These are phyloP conservation scores for Diaporthe sp. DNA, from an alignment of 2,329 filamentous ascomycete genomes.

Conservation along the genomic window DNA sequence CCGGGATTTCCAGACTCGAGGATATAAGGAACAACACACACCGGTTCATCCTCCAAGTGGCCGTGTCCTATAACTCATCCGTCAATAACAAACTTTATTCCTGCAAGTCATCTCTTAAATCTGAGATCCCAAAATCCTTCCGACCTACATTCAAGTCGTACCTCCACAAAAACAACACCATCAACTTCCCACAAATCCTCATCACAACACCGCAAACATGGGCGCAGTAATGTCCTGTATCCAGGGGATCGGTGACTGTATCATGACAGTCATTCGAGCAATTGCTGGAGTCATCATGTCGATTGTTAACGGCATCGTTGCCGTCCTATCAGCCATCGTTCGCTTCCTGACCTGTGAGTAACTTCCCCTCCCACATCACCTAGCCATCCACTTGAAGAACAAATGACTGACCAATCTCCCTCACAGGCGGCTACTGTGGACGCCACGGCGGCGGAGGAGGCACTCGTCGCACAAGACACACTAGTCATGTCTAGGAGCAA, in stretches of 20 bases:
- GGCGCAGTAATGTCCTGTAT: conserved; percentile 40
- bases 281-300: conserved; percentile 75
- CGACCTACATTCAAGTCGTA: neutral
- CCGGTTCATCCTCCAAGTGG: neutral
- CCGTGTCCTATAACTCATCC: conserved; percentile 3
- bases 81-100: conserved; percentile 14
- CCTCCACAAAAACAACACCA: neutral
- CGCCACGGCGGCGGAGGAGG: neutral
- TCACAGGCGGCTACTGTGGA: conserved; percentile 33
- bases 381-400: neutral
- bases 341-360: conserved; percentile 69
- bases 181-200: neutral
- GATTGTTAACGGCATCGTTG: conserved; percentile 77
- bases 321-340: conserved; percentile 76
- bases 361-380: neutral
- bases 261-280: conserved; percentile 68
- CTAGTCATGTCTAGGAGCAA: conserved; percentile 33
- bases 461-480: conserved; percentile 25
- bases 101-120: neutral
- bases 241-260: conserved; percentile 40
- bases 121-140: neutral
- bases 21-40: conserved; percentile 22
- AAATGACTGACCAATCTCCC: neutral
- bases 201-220: conserved; percentile 35
- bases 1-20: neutral